These are phyloP conservation scores for Nitzschia sp. DNA, from an alignment of 108 stramenopile genomes.

Conservation along the genomic window DNA sequence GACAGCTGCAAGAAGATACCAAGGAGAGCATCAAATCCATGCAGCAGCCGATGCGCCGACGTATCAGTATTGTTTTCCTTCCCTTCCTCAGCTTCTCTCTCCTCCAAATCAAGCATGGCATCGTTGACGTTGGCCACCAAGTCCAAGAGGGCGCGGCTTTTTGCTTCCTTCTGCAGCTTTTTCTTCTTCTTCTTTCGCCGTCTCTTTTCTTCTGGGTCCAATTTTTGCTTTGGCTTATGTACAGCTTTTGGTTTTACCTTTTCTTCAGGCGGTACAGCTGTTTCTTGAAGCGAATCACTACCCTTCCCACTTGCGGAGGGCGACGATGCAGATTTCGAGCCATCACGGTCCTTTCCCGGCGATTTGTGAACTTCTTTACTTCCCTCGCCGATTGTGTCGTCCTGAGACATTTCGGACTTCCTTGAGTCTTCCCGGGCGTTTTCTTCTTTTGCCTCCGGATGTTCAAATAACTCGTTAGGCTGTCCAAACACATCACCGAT, in stretches of 20 bases:
- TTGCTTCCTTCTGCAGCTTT: conserved; percentile 32
- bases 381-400: conserved; percentile 5
- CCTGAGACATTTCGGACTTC: conserved; percentile 4
- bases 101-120: conserved; percentile 42
- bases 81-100: conserved; percentile 8
- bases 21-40: conserved; percentile 53
- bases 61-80: conserved; percentile 33
- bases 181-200: conserved; percentile 22
- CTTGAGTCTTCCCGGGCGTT: neutral
- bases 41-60: conserved; percentile 35
- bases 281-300: conserved; percentile 1
- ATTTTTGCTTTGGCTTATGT: conserved; percentile 7
- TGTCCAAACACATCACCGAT: conserved; percentile 44
- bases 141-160: conserved; percentile 45
- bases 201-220: conserved; percentile 17
- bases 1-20: conserved; percentile 52
- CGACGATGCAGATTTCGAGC: neutral
- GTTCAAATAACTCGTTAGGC: conserved; percentile 26
- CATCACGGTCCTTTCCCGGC: no score
- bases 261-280: neutral
- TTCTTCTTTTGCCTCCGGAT: neutral
- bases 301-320: neutral
- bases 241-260: neutral
- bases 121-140: conserved; percentile 47
- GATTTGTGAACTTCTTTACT: neutral